Evolutionary conservation across 2,329 filamentous ascomycete genomes (phyloP).

Genomic region (Geosmithia putterillii): DNA sequence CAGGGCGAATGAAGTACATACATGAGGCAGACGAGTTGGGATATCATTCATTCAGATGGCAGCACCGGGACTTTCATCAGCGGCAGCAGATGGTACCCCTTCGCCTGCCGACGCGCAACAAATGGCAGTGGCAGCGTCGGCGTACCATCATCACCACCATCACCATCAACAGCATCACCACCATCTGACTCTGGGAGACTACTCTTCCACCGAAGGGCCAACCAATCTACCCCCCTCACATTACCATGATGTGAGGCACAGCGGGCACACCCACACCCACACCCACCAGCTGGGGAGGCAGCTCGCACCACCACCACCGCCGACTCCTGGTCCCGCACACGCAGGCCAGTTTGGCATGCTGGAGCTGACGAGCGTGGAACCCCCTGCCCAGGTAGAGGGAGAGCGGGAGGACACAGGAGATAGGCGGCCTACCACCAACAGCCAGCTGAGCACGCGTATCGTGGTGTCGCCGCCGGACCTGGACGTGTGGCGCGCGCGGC

Average conservation of each 20-base stretch:
- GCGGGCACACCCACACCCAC: too few species aligned
- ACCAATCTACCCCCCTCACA: conserved; percentile 1
- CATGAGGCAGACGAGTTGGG: too few species aligned
- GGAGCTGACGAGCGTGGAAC: conserved; percentile 14
- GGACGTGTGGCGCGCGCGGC: conserved; percentile 53
- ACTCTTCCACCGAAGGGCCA: conserved; percentile 5
- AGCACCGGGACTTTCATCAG: background rate
- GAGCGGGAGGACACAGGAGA: background rate
- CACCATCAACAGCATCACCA: background rate
- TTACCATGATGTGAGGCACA: too few species aligned
- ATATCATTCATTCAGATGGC: conserved; percentile 1
- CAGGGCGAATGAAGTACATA: background rate
- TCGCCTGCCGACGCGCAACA: too few species aligned
- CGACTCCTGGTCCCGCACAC: conserved; percentile 2
- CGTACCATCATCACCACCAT: background rate
- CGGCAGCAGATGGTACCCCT: background rate
- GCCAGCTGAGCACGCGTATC: conserved; percentile 42
- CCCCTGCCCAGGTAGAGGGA: conserved; percentile 15
- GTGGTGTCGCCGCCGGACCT: conserved; percentile 57
- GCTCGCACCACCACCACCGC: background rate
- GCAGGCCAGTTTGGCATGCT: conserved; percentile 35
- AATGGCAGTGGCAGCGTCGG: background rate
- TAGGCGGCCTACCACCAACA: too few species aligned
- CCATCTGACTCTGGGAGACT: background rate
- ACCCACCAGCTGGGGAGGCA: conserved; percentile 5